Evolutionary conservation across 1,284 basidiomycete genomes (phyloP).

Genomic region (Coriolopsis trogii): DNA sequence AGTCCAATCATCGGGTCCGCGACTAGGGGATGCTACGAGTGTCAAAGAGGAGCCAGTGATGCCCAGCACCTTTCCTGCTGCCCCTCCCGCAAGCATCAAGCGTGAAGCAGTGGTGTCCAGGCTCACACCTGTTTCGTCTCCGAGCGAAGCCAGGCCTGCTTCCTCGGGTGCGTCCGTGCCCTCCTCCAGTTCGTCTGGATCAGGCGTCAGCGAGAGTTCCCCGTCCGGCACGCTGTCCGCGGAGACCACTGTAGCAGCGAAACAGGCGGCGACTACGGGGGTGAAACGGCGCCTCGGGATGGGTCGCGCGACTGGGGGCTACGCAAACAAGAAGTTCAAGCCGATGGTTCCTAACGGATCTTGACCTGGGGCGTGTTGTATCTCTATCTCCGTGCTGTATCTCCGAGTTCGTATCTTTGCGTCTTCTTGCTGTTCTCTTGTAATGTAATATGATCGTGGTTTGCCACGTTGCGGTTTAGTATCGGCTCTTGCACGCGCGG

Average conservation of each 20-base stretch:
- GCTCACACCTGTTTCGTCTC: background rate
- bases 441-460: too few relatives aligned
- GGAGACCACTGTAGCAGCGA: constrained; percentile 8
- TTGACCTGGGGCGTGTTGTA: too few relatives aligned
- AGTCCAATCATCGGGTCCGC: background rate
- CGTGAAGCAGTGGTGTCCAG: background rate
- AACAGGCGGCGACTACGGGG: constrained; percentile 34
- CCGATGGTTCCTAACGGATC: constrained; percentile 29
- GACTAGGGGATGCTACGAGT: too few relatives aligned
- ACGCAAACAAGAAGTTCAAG: constrained; percentile 71
- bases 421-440: background rate
- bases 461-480: too few relatives aligned
- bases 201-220: background rate
- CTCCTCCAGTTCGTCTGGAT: background rate
- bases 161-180: background rate
- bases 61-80: too few relatives aligned
- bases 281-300: constrained; percentile 62
- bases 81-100: too few relatives aligned
- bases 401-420: background rate
- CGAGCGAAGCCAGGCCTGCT: background rate
- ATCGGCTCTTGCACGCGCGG: too few relatives aligned
- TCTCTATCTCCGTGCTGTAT: background rate
- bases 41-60: too few relatives aligned
- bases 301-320: constrained; percentile 52
- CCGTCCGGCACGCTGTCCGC: background rate